Conservation (phyloP, 306 rosid genomes). For the Cicer yamashitae region DNA sequence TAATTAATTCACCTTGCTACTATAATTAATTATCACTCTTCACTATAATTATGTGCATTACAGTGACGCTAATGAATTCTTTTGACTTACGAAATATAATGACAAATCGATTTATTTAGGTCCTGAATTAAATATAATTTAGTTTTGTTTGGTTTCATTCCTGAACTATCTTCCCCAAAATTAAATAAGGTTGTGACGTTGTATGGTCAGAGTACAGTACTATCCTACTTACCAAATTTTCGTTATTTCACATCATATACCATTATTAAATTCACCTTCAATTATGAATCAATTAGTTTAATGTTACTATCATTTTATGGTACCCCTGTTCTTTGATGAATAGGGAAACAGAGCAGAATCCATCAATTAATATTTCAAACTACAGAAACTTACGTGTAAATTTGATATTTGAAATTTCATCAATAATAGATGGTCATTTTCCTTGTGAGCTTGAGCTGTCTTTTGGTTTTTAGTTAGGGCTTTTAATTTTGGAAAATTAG, state of each 20-base stretch:
- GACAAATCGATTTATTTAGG: conserved; percentile 10
- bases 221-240: conserved; percentile 13
- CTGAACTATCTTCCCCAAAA: neutral
- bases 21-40: conserved; percentile 29
- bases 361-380: conserved; percentile 16
- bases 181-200: neutral
- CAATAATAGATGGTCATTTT: neutral
- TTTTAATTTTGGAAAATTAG: neutral
- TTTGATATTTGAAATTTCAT: conserved; percentile 20
- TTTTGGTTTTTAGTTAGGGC: conserved; percentile 14
- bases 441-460: neutral
- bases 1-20: conserved; percentile 17
- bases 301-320: conserved; percentile 30
- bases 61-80: conserved; percentile 27
- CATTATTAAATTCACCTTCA: conserved; percentile 28
- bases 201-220: neutral
- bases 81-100: conserved; percentile 5
- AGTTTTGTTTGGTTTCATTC: conserved; percentile 32
- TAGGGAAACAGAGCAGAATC: conserved; percentile 13
- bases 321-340: conserved; percentile 14
- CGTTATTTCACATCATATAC: neutral
- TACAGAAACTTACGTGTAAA: conserved; percentile 14
- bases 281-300: conserved; percentile 7
- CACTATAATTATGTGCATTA: neutral
- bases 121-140: conserved; percentile 32